phyloP scores from a whole-genome alignment of 768 basidiomycete genomes.

The Leccinellum luteum region DNA sequence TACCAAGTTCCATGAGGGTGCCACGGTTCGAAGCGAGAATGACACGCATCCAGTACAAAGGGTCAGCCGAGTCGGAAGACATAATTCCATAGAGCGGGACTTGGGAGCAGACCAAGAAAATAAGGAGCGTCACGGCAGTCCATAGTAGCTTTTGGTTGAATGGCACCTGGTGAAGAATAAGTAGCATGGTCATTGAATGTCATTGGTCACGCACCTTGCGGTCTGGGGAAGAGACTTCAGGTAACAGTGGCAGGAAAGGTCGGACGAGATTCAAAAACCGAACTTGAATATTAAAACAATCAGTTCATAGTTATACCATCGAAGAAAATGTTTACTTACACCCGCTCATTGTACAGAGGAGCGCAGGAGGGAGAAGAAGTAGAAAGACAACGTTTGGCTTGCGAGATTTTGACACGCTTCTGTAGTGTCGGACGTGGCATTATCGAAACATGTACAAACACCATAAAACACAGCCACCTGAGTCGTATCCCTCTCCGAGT shows the following conservation, averaged over 20 bases:
- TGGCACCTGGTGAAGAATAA: constrained; percentile 60
- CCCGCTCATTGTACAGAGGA: constrained; percentile 64
- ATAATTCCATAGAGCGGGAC: constrained; percentile 99
- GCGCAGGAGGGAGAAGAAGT: constrained; percentile 22
- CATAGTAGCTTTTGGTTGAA: constrained; percentile 99
- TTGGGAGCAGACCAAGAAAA: constrained; percentile 99
- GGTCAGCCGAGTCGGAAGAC: constrained; percentile 98
- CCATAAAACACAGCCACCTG: constrained; percentile 13
- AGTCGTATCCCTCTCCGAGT: no score
- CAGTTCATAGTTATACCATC: not conserved
- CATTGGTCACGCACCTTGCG: constrained; percentile 65
- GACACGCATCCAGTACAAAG: constrained; percentile 99
- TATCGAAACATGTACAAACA: constrained; percentile 30
- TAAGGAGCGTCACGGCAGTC: constrained; percentile 98
- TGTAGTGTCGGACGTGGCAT: constrained; percentile 29
- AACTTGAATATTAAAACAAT: constrained; percentile 39
- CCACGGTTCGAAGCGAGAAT: constrained; percentile 98
- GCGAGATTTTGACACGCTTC: constrained; percentile 14
- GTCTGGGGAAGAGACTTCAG: constrained; percentile 97
- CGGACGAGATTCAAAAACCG: constrained; percentile 97
- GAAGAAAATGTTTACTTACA: constrained; percentile 47
- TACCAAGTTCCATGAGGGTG: constrained; percentile 99
- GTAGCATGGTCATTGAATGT: constrained; percentile 1
- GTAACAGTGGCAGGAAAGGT: constrained; percentile 94
- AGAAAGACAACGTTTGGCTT: constrained; percentile 20